Evolutionary conservation across 2,329 filamentous ascomycete genomes (phyloP), one percentile per base, ranked within the genome.

Genomic region (Endothia cerciana): DNA sequence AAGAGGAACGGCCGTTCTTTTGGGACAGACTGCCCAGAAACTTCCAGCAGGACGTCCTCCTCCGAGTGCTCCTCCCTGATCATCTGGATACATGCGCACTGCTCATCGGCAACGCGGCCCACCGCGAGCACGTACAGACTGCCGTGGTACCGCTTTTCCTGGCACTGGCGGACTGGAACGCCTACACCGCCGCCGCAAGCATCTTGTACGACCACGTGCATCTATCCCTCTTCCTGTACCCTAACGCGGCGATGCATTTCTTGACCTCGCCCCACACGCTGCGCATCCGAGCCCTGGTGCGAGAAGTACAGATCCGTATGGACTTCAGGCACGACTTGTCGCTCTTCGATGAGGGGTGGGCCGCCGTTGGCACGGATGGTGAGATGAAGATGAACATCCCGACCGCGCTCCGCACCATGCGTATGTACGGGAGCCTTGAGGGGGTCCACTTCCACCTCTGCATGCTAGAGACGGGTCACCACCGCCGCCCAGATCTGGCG

Each of bases 321-420:
- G 49, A 60, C 43, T 61, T 64, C 28, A 33, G 43, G 51, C 55
- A 67, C 17, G 47, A 60, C n/a, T 13, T 67, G 6, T 30, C n/a
- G 4, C 58, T 67, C 7, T 67, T 67, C n/a, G 65, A 64, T 36
- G 40, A 58, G 36, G 56, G 62, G 41, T 47, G 47, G 13, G 55
- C 56, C 2, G 45, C 60, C 4, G 17, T 28, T 57, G 7, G 28
- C 43, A 3, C 55, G 57, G 6, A 57, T 11, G 4, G 10, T n/a
- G 28, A 22, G 25, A 40, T 62, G 56, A 5, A 56, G 43, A 40
- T 51, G 25, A 66, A 64, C 53, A 43, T 64, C 25, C 65, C 61
- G 30, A 64, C 65, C 33, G 61, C 65, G 4, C 25, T 66, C 56
- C 62, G 58, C 11, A 57, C 57, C 25, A 66, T 66, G 65, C 59